Conservation (phyloP, 768 basidiomycete genomes). For the Rhodotorula toruloides region DNA sequence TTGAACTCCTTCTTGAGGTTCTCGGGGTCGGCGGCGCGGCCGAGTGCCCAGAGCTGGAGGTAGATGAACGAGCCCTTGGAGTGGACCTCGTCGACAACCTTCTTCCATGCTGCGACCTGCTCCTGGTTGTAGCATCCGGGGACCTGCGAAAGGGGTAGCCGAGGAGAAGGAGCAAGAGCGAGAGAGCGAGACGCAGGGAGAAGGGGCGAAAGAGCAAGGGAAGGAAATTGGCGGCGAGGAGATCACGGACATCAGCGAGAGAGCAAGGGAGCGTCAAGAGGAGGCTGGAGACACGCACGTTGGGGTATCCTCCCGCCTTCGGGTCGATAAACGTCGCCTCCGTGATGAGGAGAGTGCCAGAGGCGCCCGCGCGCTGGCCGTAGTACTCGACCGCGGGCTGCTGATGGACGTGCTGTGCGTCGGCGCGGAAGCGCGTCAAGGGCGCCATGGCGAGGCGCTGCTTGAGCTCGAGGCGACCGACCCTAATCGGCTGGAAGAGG, state of each 20-base stretch:
- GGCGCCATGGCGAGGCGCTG: conserved; percentile 40
- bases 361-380: conserved; percentile 43
- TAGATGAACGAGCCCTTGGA: conserved; percentile 55
- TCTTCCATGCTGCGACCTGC: conserved; percentile 59
- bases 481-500: conserved; percentile 29
- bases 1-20: conserved; percentile 4
- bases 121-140: conserved; percentile 54
- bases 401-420: conserved; percentile 12
- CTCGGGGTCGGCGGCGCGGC: conserved; percentile 47
- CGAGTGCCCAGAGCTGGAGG: conserved; percentile 60
- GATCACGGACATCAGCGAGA: no score
- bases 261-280: no score
- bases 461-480: conserved; percentile 35
- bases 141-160: conserved; percentile 16
- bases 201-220: not conserved
- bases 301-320: conserved; percentile 55
- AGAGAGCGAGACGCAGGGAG: not conserved
- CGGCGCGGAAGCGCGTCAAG: conserved; percentile 40
- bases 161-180: not conserved
- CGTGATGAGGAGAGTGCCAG: conserved; percentile 56
- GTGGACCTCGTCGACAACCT: conserved; percentile 60
- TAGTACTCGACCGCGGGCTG: conserved; percentile 37
- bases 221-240: no score
- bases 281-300: no score
- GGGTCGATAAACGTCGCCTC: conserved; percentile 49